A percentile compares a stretch with the other conserved stretches of the same genome.
Evolutionary conservation across 2,329 filamentous ascomycete genomes (phyloP).

Genomic region (Aspergillus melleus): DNA sequence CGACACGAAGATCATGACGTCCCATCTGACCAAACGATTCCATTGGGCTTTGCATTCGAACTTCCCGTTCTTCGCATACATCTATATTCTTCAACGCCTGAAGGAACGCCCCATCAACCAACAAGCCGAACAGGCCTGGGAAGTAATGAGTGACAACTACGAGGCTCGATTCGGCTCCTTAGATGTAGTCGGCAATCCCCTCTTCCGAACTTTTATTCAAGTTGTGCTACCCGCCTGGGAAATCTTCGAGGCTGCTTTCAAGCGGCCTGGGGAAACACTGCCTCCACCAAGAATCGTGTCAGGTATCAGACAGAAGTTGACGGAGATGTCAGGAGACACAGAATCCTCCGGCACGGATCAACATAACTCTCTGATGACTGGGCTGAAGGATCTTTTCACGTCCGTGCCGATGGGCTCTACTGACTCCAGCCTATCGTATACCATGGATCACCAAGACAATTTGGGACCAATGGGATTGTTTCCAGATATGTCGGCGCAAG

Average conservation of each 20-base stretch:
- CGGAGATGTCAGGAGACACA: too few species aligned
- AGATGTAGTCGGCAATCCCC: constrained; percentile 11
- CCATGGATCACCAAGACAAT: too few species aligned
- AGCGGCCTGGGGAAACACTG: constrained; percentile 13
- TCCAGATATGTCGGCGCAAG: too few species aligned
- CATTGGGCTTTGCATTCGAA: constrained; percentile 46
- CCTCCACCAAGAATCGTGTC: constrained; percentile 31
- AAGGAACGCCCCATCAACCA: constrained; percentile 34
- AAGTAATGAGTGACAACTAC: constrained; percentile 49
- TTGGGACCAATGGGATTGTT: too few species aligned
- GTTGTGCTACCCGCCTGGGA: constrained; percentile 46
- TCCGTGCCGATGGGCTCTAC: too few species aligned
- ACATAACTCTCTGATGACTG: too few species aligned
- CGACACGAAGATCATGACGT: constrained; percentile 48
- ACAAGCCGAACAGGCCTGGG: constrained; percentile 44
- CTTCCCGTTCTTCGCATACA: constrained; percentile 53
- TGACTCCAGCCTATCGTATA: too few species aligned
- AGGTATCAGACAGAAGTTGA: constrained; percentile 22
- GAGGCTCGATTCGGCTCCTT: constrained; percentile 31
- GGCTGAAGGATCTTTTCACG: too few species aligned
- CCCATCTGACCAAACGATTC: constrained; percentile 43
- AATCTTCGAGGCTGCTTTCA: constrained; percentile 23
- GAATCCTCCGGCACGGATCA: too few species aligned
- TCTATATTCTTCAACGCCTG: constrained; percentile 48
- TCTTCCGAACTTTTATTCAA: constrained; percentile 36